Percentiles rank a stretch among this genome's conserved stretches.
phyloP scores from a whole-genome alignment of 495 filamentous ascomycete species.

The Pyronema domesticum region DNA sequence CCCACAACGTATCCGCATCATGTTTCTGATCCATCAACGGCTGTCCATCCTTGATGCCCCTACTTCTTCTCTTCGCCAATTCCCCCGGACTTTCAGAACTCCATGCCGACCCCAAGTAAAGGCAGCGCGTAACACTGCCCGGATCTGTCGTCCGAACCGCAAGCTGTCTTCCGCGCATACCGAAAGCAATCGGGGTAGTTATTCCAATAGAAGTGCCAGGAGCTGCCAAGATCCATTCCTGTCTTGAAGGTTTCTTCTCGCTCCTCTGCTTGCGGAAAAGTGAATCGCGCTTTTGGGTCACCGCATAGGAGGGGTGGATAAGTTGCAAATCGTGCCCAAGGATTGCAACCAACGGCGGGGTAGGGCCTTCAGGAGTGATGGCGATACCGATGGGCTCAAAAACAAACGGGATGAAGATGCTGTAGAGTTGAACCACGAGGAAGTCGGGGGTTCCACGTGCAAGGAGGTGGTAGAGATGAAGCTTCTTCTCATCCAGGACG shows the following conservation, averaged over 20 bases:
- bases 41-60: conserved; percentile 13
- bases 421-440: conserved; percentile 14
- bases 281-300: conserved; percentile 15
- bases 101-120: conserved; percentile 16
- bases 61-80: conserved; percentile 6
- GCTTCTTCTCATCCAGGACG: conserved; percentile 10
- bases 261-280: conserved; percentile 15
- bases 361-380: conserved; percentile 12
- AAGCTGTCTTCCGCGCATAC: conserved; percentile 14
- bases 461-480: conserved; percentile 16
- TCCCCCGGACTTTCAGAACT: conserved; percentile 16
- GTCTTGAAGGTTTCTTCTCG: conserved; percentile 8
- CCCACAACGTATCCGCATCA: conserved; percentile 11
- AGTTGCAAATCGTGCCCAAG: conserved; percentile 15
- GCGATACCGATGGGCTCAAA: conserved; percentile 14
- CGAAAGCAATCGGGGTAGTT: conserved; percentile 14
- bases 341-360: conserved; percentile 15
- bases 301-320: conserved; percentile 19
- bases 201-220: conserved; percentile 9
- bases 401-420: conserved; percentile 10
- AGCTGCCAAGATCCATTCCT: conserved; percentile 12
- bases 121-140: conserved; percentile 5
- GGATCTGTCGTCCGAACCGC: conserved; percentile 8
- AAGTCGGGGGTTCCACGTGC: conserved; percentile 16
- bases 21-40: conserved; percentile 7